Evolutionary conservation across 2,329 filamentous ascomycete species (phyloP), one percentile per base, ranked within the genome.

Genomic region (Botryotinia globosa): DNA sequence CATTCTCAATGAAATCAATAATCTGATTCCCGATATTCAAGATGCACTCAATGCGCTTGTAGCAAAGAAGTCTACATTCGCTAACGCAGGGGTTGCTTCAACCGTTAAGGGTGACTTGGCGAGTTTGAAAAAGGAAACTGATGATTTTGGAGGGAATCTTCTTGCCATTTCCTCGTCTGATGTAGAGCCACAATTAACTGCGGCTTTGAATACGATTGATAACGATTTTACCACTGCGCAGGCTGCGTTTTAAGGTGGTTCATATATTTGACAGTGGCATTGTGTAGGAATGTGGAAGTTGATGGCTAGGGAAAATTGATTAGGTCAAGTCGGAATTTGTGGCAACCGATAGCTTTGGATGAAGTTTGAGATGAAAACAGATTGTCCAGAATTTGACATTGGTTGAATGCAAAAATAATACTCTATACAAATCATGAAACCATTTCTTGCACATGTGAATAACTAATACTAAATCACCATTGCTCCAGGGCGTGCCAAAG

Each of bases 61-160:
- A 45, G 45, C n/a, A 25, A 76, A 76, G 74, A 75, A 76, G 42
- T 22, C 72, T 18, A n/a, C 65, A 18, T 75, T 76, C 62, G 67
- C n/a, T 2, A 29, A 61, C 25, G 73, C 58, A 37, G 72, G 72
- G 5, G 54, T 76, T 34, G 71, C 42, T 1, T 32, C 61, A 7
- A 73, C 64, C 12, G 74, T 76, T n/a, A 32, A 34, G 25, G 37
- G 29, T 12, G 67, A 72, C 64, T 34, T 75, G 16, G n/a, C 9
- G 18, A 65, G 6, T 48, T 44, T 74, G 48, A 72, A 75, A 65
- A n/a, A 37, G 2, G 72, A 74, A 34, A 73, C 73, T n/a, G 74
- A 73, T 45, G 44, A 54, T 34, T 75, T 75, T 59, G 64, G 73
- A 37, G 51, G 69, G 59, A 72, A 69, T n/a, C 59, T 77, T 32